phyloP scores from a whole-genome alignment of 2,329 filamentous ascomycete species.

The Colletotrichum trifolii region DNA sequence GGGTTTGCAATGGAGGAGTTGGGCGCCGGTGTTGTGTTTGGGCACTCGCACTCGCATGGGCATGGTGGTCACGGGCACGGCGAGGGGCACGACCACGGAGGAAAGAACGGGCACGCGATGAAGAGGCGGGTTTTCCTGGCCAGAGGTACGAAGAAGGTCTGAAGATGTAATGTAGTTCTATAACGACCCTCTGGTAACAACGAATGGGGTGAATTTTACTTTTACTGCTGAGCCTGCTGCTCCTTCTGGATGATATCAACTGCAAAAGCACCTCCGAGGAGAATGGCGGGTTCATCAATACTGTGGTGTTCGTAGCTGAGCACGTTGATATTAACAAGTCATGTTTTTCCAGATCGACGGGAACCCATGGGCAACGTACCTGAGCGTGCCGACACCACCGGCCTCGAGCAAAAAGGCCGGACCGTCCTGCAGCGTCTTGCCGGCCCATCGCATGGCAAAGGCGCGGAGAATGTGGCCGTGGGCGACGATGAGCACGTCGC shows the following conservation, averaged over 20 bases:
- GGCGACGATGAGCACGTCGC: slow-evolving; percentile 73
- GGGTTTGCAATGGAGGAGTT: slow-evolving; percentile 69
- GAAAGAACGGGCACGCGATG: slow-evolving; percentile 49
- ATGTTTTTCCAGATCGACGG: background rate
- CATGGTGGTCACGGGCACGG: slow-evolving; percentile 2
- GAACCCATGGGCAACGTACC: slow-evolving; percentile 53
- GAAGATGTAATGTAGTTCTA: background rate
- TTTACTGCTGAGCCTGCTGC: slow-evolving; percentile 39
- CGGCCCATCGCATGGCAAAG: slow-evolving; percentile 88
- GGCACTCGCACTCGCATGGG: slow-evolving; percentile 26
- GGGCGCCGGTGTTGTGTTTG: slow-evolving; percentile 60
- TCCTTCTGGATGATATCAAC: slow-evolving; percentile 51
- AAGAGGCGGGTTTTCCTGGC: slow-evolving; percentile 53
- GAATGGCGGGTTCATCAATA: slow-evolving; percentile 81
- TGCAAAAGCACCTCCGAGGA: slow-evolving; percentile 78
- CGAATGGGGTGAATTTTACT: background rate
- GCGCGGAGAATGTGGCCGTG: slow-evolving; percentile 91
- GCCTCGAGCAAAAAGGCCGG: slow-evolving; percentile 87
- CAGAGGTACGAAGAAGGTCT: slow-evolving; percentile 36
- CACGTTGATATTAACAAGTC: background rate
- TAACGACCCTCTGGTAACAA: too few relatives aligned
- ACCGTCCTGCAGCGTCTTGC: slow-evolving; percentile 77
- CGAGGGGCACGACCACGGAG: slow-evolving; percentile 36
- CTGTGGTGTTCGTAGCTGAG: slow-evolving; percentile 81
- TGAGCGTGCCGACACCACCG: slow-evolving; percentile 84